phyloP scores from a whole-genome alignment of 495 filamentous ascomycete species.

The Lophiotrema nucula region DNA sequence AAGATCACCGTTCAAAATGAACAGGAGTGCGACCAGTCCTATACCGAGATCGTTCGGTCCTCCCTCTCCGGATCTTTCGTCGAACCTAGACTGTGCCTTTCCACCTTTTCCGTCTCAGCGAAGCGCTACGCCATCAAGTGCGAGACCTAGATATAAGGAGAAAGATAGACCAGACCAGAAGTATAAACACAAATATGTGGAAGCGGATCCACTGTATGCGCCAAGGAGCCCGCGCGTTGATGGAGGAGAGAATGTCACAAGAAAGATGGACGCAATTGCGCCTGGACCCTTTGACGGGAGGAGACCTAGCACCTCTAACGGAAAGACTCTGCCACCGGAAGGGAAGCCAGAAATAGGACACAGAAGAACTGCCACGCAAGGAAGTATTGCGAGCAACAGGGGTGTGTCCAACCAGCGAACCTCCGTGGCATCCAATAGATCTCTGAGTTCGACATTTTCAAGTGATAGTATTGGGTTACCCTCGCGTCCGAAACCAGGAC shows the following conservation, averaged over 20 bases:
- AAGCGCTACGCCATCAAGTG: slow-evolving; percentile 44
- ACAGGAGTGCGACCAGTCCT: slow-evolving; percentile 51
- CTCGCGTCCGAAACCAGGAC: slow-evolving; percentile 12
- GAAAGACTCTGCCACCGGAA: slow-evolving; percentile 5
- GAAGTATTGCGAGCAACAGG: slow-evolving; percentile 31
- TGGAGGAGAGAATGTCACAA: slow-evolving; percentile 47
- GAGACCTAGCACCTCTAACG: slow-evolving; percentile 21
- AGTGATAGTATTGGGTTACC: slow-evolving; percentile 15
- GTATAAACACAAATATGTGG: slow-evolving; percentile 34
- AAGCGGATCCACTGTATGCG: slow-evolving; percentile 47
- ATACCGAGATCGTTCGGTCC: slow-evolving; percentile 42
- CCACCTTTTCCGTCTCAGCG: slow-evolving; percentile 59
- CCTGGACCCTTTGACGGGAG: slow-evolving; percentile 63
- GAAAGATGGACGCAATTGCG: slow-evolving; percentile 64
- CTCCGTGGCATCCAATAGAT: slow-evolving; percentile 29
- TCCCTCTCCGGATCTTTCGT: slow-evolving; percentile 40
- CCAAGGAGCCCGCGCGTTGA: slow-evolving; percentile 48
- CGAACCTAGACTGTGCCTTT: slow-evolving; percentile 60
- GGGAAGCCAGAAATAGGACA: slow-evolving; percentile 41
- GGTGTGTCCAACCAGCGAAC: slow-evolving; percentile 16
- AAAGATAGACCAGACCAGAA: slow-evolving; percentile 40
- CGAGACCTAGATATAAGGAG: slow-evolving; percentile 37
- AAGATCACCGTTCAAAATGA: slow-evolving; percentile 45
- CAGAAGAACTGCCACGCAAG: slow-evolving; percentile 36
- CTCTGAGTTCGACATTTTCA: slow-evolving; percentile 22